Conservation (phyloP, 768 basidiomycete genomes). For the Lanmaoa pseudosensibilis region DNA sequence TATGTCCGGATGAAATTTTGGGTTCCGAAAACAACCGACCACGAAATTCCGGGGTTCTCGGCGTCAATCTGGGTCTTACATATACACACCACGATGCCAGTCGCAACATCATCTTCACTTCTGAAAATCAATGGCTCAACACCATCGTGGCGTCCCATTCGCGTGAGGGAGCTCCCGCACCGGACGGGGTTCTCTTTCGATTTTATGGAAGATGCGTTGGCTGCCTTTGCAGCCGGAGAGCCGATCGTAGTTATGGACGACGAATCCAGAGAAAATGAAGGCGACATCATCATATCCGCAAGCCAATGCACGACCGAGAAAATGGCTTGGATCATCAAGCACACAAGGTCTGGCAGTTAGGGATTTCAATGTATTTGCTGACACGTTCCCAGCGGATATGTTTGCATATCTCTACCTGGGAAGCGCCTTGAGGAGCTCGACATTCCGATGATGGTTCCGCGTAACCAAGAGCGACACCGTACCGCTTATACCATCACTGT, state of each 20-base stretch:
- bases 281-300: constrained; percentile 91
- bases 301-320: constrained; percentile 85
- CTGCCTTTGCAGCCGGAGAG: constrained; percentile 75
- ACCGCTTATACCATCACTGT: constrained; percentile 97
- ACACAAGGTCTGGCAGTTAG: constrained; percentile 70
- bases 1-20: not conserved
- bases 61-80: not conserved
- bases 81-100: constrained; percentile 8
- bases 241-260: constrained; percentile 99
- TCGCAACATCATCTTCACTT: not conserved
- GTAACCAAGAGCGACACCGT: constrained; percentile 85
- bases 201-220: constrained; percentile 73
- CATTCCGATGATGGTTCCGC: constrained; percentile 92
- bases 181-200: constrained; percentile 67
- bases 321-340: constrained; percentile 99
- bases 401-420: constrained; percentile 83
- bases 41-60: not conserved
- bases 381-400: constrained; percentile 70
- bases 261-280: constrained; percentile 94
- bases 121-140: constrained; percentile 15
- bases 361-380: constrained; percentile 1
- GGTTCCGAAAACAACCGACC: constrained; percentile 10
- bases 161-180: constrained; percentile 14
- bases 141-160: constrained; percentile 23
- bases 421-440: constrained; percentile 73